phyloP scores from a whole-genome alignment of 306 rosid species.

The Castanea crenata region DNA sequence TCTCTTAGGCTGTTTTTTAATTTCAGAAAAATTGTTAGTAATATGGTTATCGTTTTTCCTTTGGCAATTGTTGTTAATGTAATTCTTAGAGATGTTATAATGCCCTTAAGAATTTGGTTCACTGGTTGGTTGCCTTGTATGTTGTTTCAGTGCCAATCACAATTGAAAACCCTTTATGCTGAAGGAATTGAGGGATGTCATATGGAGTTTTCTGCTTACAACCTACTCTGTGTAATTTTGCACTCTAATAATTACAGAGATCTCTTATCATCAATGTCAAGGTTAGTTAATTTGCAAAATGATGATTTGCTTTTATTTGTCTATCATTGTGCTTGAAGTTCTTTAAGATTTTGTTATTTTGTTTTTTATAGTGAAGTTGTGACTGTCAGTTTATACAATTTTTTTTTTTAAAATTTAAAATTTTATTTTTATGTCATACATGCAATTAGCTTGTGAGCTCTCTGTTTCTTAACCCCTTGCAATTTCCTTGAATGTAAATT shows the following conservation, averaged over 20 bases:
- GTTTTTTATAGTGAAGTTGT: background rate
- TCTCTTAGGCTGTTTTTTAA: background rate
- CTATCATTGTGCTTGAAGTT: background rate
- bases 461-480: background rate
- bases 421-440: background rate
- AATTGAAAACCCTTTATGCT: slow-evolving; percentile 72
- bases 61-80: background rate
- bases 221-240: slow-evolving; percentile 86
- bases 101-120: background rate
- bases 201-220: slow-evolving; percentile 97
- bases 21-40: background rate
- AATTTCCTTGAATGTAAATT: slow-evolving; percentile 2
- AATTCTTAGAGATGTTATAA: background rate
- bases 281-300: slow-evolving; percentile 42
- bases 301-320: background rate
- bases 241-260: slow-evolving; percentile 92
- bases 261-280: slow-evolving; percentile 77
- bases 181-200: slow-evolving; percentile 89
- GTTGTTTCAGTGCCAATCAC: slow-evolving; percentile 88
- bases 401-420: background rate
- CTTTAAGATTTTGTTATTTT: background rate
- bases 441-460: background rate
- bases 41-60: background rate
- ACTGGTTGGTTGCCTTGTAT: slow-evolving; percentile 20
- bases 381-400: background rate